These are phyloP conservation scores for Spiromastix sp. DNA, from an alignment of 2,329 filamentous ascomycete species.

Conservation along the genomic window DNA sequence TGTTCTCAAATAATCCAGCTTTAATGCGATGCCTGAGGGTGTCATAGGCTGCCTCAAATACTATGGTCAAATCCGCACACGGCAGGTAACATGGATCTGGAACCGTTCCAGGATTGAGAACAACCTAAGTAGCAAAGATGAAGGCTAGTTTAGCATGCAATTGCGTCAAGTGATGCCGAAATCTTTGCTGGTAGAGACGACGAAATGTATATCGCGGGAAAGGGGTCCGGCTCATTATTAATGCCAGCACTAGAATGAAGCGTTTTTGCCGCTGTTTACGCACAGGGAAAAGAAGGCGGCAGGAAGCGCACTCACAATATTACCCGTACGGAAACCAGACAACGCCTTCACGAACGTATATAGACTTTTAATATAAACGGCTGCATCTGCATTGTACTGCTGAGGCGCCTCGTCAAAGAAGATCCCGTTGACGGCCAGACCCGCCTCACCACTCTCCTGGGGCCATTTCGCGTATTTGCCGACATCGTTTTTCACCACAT, in stretches of 20 bases:
- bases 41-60: slow-evolving; percentile 35
- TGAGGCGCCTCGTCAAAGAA: slow-evolving; percentile 41
- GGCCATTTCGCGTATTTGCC: slow-evolving; percentile 37
- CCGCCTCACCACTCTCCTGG: slow-evolving; percentile 22
- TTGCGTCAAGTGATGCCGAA: too few relatives aligned
- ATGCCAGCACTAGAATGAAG: too few relatives aligned
- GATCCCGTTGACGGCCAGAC: slow-evolving; percentile 36
- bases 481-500: slow-evolving; percentile 34
- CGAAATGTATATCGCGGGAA: too few relatives aligned
- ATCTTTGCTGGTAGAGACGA: too few relatives aligned
- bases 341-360: slow-evolving; percentile 22
- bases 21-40: slow-evolving; percentile 26
- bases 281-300: background rate
- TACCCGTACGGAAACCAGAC: slow-evolving; percentile 24
- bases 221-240: too few relatives aligned
- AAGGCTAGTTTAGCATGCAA: too few relatives aligned
- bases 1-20: slow-evolving; percentile 22
- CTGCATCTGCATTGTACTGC: slow-evolving; percentile 21
- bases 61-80: slow-evolving; percentile 35
- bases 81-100: slow-evolving; percentile 31
- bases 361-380: slow-evolving; percentile 25
- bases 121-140: slow-evolving; percentile 23
- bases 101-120: slow-evolving; percentile 38
- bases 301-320: slow-evolving; percentile 25
- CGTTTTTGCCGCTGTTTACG: too few relatives aligned